Conservation (phyloP, 192 early-diverging fungal species). For the Lobosporangium transversale region DNA sequence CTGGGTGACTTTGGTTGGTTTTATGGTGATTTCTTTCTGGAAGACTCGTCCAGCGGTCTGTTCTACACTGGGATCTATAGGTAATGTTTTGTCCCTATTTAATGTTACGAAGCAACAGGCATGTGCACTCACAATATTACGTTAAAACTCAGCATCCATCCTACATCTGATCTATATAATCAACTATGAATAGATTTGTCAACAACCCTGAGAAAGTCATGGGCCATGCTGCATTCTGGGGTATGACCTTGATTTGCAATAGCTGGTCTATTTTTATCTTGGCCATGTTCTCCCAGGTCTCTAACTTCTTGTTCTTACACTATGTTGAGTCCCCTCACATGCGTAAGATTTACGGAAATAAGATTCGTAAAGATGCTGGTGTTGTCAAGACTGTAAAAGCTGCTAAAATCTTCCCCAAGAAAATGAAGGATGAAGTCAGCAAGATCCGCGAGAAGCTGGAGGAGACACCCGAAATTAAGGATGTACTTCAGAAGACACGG, state of each 20-base stretch:
- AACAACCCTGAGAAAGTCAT: slow-evolving; percentile 96
- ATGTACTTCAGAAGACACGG: slow-evolving; percentile 63
- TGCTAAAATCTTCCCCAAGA: slow-evolving; percentile 70
- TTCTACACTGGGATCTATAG: slow-evolving; percentile 94
- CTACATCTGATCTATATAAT: neutral
- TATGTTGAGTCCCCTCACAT: slow-evolving; percentile 96
- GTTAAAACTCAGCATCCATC: neutral
- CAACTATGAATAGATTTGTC: too few species aligned
- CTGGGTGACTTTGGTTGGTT: slow-evolving; percentile 98
- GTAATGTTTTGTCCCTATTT: slow-evolving; percentile 15
- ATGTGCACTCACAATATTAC: too few species aligned
- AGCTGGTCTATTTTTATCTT: slow-evolving; percentile 84
- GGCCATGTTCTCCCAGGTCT: slow-evolving; percentile 84
- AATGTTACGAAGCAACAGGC: neutral
- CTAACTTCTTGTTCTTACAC: slow-evolving; percentile 84
- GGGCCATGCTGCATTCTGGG: slow-evolving; percentile 96
- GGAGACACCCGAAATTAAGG: slow-evolving; percentile 64
- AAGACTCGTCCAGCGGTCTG: slow-evolving; percentile 74
- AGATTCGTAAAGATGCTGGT: slow-evolving; percentile 86
- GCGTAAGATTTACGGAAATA: slow-evolving; percentile 85
- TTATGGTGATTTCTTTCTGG: slow-evolving; percentile 97
- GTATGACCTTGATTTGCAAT: slow-evolving; percentile 86
- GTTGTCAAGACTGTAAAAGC: slow-evolving; percentile 75
- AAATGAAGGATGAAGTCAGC: slow-evolving; percentile 59
- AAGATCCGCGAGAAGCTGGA: slow-evolving; percentile 59